These are phyloP conservation scores for Moesziomyces globuligerus DNA, from an alignment of 1,284 basidiomycete species.

Conservation along the genomic window DNA sequence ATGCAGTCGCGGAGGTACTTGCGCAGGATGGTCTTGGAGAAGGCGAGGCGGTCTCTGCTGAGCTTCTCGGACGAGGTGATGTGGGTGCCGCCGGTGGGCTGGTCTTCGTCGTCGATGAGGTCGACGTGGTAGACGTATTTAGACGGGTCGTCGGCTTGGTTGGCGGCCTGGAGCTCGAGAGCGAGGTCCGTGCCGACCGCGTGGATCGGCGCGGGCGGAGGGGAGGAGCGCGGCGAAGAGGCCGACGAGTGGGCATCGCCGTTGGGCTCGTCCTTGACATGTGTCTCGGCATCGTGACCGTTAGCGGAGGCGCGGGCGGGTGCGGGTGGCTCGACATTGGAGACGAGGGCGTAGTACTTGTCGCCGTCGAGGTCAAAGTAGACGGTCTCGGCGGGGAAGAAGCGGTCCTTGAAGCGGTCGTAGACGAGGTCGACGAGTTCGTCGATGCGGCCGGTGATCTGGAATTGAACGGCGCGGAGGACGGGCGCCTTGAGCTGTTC, in stretches of 20 bases:
- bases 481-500: slow-evolving; percentile 90
- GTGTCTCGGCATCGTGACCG: slow-evolving; percentile 8
- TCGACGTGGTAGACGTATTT: slow-evolving; percentile 89
- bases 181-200: slow-evolving; percentile 82
- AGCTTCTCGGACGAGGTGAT: slow-evolving; percentile 78
- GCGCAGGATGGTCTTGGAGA: slow-evolving; percentile 94
- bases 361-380: slow-evolving; percentile 66
- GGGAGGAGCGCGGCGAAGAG: slow-evolving; percentile 9
- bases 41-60: slow-evolving; percentile 91
- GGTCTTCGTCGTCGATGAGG: slow-evolving; percentile 72
- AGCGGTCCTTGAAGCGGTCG: slow-evolving; percentile 94
- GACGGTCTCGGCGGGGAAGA: slow-evolving; percentile 80
- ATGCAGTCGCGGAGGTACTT: slow-evolving; percentile 95
- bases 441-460: slow-evolving; percentile 90
- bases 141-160: slow-evolving; percentile 78
- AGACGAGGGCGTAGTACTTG: slow-evolving; percentile 79
- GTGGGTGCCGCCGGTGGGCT: slow-evolving; percentile 75
- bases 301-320: background rate
- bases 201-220: slow-evolving; percentile 69
- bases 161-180: slow-evolving; percentile 77
- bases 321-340: slow-evolving; percentile 77
- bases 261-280: slow-evolving; percentile 27
- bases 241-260: slow-evolving; percentile 26
- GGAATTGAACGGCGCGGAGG: slow-evolving; percentile 89
- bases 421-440: slow-evolving; percentile 91